Base-by-base conservation (phyloP, 2,329 filamentous ascomycete genomes). In the Purpureocillium takamizusanense region DNA sequence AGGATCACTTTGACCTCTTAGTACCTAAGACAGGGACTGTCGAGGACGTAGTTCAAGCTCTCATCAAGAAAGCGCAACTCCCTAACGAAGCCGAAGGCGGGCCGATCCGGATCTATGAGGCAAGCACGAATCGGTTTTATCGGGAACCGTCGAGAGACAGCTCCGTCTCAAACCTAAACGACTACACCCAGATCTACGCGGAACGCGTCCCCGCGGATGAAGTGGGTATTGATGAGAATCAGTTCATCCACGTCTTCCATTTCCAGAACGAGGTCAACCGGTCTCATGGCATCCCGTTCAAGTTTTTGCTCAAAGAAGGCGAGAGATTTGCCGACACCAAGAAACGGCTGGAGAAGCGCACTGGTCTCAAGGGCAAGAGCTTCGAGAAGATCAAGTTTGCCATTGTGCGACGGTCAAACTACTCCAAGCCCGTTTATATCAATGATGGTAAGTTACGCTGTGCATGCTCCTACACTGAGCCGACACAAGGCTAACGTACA, bases 361-460 rank as follows among this genome's bases (percentile, higher is more conserved):
- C 86, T 1, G 89, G 89, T 18, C 81, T 98, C 65, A 95, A 95
- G 63, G 94, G 92, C 60, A 98, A 98, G 70, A 87, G 87, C 48
- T 89, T 98, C 50, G 90, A 98, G 62, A 97, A 97, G 71, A 92
- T 98, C 62, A 95, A 94, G 62, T 95, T 98, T 67, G 85, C 88
- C 7, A 63, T 94, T 25, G 75, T 95, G 37, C 70, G 80, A 58
- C 72, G 84, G 57, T 72, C 78, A 37, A 69, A 70, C 31, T 94
- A 86, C 61, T 79, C 83, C 30, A 87, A 83, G 54, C 83, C 88
- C 18, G 74, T 78, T 42, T 94, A 94, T 64, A 69, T 98, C 34
- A 79, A 83, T 49, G 92, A 97, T 65, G 88, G 90, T 95, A 67
- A 70, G 81, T 59, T n/a, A n/a, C 12, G 4, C 17, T 16, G 29